These are phyloP conservation scores for Didymella arachidicola DNA, from an alignment of 2,329 filamentous ascomycete species.

Conservation along the genomic window DNA sequence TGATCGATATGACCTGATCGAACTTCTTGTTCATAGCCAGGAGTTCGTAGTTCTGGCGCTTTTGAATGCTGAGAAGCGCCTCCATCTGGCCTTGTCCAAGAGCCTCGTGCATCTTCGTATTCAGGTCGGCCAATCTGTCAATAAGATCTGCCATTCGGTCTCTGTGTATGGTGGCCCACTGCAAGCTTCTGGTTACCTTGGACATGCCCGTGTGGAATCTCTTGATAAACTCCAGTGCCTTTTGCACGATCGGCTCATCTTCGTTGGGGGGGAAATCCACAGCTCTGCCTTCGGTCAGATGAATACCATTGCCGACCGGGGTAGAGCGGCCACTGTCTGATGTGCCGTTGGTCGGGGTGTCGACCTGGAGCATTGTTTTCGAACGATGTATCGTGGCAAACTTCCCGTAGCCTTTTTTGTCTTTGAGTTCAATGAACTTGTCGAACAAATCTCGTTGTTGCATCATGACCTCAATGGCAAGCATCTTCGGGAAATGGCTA, in stretches of 20 bases:
- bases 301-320: too few species aligned
- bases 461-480: constrained; percentile 48
- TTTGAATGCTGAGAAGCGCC: constrained; percentile 40
- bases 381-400: too few species aligned
- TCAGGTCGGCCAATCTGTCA: constrained; percentile 44
- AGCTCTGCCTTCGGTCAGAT: too few species aligned
- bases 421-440: not conserved
- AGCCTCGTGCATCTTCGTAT: constrained; percentile 49
- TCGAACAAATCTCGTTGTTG: constrained; percentile 44
- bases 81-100: constrained; percentile 44
- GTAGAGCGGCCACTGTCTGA: too few species aligned
- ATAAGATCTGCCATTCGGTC: constrained; percentile 44
- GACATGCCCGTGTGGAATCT: too few species aligned
- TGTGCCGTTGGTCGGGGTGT: too few species aligned
- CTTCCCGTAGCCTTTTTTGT: too few species aligned
- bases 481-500: constrained; percentile 42
- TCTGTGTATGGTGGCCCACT: constrained; percentile 43
- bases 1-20: too few species aligned
- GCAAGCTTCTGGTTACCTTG: constrained; percentile 5
- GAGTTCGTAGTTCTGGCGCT: constrained; percentile 48
- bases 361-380: too few species aligned
- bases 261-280: too few species aligned
- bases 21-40: constrained; percentile 45
- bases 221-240: too few species aligned
- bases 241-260: too few species aligned